Evolutionary conservation across 2,329 filamentous ascomycete species (phyloP).

Genomic region (Calonectria pseudoturangicola): DNA sequence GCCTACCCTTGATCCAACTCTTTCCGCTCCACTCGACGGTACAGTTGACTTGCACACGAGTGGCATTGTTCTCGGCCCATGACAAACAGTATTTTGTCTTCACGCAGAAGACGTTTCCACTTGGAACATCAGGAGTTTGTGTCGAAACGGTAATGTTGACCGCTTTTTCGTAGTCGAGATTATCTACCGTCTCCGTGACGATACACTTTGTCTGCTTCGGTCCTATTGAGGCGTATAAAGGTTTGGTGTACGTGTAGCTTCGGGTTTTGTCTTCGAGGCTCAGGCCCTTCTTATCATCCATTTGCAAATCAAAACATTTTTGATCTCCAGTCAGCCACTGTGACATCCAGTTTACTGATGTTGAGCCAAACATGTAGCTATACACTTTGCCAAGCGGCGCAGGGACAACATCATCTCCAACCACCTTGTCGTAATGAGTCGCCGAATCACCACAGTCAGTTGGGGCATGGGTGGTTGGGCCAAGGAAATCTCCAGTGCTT

Average conservation of each 20-base stretch:
- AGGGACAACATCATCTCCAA: conserved; percentile 90
- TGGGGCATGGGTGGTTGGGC: conserved; percentile 85
- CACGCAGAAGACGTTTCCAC: conserved; percentile 90
- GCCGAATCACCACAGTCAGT: conserved; percentile 89
- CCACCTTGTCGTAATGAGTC: conserved; percentile 87
- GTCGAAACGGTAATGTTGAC: conserved; percentile 89
- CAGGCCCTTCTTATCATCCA: conserved; percentile 89
- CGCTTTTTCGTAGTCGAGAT: conserved; percentile 89
- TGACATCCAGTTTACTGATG: conserved; percentile 86
- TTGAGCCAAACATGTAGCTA: conserved; percentile 88
- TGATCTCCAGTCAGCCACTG: conserved; percentile 92
- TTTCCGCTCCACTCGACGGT: conserved; percentile 97
- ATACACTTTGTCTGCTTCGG: conserved; percentile 97
- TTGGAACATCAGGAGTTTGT: conserved; percentile 95
- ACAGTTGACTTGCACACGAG: conserved; percentile 90
- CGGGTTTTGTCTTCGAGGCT: conserved; percentile 84
- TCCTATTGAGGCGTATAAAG: conserved; percentile 87
- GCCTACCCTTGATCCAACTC: conserved; percentile 95
- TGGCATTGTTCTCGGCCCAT: conserved; percentile 92
- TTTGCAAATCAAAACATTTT: conserved; percentile 90
- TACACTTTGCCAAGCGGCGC: conserved; percentile 96
- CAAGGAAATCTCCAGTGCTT: conserved; percentile 82
- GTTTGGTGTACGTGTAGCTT: conserved; percentile 92
- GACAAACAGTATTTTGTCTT: conserved; percentile 97
- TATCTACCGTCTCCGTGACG: conserved; percentile 88